Percentiles rank a stretch among this genome's conserved stretches.
Conservation (phyloP, 805 yeast species). For the Candida vaughaniae region DNA sequence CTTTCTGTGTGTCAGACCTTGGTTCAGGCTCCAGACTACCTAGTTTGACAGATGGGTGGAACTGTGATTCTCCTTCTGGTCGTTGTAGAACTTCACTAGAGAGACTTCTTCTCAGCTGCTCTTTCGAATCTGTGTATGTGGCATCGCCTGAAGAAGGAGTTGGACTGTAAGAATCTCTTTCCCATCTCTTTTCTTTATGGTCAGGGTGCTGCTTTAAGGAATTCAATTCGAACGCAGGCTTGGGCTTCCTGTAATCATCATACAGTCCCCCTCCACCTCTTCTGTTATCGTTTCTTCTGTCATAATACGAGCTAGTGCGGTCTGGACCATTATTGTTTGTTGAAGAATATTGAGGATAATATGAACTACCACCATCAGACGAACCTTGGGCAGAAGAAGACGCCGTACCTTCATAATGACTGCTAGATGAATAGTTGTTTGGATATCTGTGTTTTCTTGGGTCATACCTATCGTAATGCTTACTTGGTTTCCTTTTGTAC, state of each 20-base stretch:
- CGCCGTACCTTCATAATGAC: too few relatives aligned
- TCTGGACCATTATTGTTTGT: slow-evolving; percentile 3
- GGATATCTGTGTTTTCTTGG: slow-evolving; percentile 7
- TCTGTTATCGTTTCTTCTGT: slow-evolving; percentile 7
- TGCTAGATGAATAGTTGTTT: too few relatives aligned
- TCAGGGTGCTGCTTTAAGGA: slow-evolving; percentile 1
- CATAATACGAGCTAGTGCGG: slow-evolving; percentile 1
- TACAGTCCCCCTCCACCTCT: slow-evolving; percentile 4
- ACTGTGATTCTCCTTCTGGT: too few relatives aligned
- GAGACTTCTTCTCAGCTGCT: neutral
- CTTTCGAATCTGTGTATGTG: neutral
- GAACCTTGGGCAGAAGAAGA: too few relatives aligned
- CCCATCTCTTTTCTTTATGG: slow-evolving; percentile 1
- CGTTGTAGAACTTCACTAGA: too few relatives aligned
- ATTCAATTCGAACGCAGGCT: slow-evolving; percentile 15
- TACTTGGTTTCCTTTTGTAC: slow-evolving; percentile 8
- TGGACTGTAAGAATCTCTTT: slow-evolving; percentile 5
- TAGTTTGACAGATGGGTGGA: too few relatives aligned
- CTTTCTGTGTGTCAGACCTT: too few relatives aligned
- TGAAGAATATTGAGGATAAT: too few relatives aligned
- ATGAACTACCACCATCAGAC: too few relatives aligned
- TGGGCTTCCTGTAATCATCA: slow-evolving; percentile 11
- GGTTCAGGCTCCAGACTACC: too few relatives aligned
- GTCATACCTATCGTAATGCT: slow-evolving; percentile 13
- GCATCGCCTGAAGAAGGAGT: neutral